These are phyloP conservation scores for Mucor racemosus DNA, from an alignment of 371 early-diverging fungal genomes.

Conservation along the genomic window DNA sequence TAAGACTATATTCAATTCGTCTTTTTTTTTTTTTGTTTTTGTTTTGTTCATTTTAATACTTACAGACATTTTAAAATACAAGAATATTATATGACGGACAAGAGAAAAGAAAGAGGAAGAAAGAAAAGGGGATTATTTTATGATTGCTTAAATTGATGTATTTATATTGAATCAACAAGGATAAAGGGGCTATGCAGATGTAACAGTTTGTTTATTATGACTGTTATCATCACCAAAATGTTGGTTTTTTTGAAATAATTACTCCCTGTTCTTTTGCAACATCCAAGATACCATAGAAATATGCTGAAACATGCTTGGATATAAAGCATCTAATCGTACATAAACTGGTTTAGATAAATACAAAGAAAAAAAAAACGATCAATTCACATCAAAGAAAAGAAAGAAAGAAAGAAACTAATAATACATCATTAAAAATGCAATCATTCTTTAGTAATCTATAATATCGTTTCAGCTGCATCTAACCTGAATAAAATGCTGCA, in stretches of 20 bases:
- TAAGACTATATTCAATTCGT: slow-evolving; percentile 12
- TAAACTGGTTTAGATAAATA: neutral
- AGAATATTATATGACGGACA: too few relatives aligned
- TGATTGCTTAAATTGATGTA: neutral
- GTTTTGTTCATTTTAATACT: slow-evolving; percentile 3
- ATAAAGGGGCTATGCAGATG: slow-evolving; percentile 31
- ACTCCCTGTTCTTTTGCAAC: neutral
- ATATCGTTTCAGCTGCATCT: slow-evolving; percentile 26
- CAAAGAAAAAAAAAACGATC: too few relatives aligned
- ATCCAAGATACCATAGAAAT: neutral
- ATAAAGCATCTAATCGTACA: too few relatives aligned
- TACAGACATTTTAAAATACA: slow-evolving; percentile 13
- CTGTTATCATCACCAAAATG: slow-evolving; percentile 28
- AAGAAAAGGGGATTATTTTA: slow-evolving; percentile 1
- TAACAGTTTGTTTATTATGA: slow-evolving; percentile 27
- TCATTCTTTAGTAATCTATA: slow-evolving; percentile 19
- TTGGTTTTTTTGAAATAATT: neutral
- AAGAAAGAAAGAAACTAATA: neutral
- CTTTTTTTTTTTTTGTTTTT: neutral
- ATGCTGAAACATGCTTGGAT: too few relatives aligned
- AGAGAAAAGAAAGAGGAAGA: neutral
- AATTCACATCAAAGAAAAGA: neutral
- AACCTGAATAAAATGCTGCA: slow-evolving; percentile 18
- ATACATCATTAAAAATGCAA: slow-evolving; percentile 23
- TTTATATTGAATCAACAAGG: slow-evolving; percentile 18